Evolutionary conservation across 768 basidiomycete genomes (phyloP).

Genomic region (Amanita molliuscula): DNA sequence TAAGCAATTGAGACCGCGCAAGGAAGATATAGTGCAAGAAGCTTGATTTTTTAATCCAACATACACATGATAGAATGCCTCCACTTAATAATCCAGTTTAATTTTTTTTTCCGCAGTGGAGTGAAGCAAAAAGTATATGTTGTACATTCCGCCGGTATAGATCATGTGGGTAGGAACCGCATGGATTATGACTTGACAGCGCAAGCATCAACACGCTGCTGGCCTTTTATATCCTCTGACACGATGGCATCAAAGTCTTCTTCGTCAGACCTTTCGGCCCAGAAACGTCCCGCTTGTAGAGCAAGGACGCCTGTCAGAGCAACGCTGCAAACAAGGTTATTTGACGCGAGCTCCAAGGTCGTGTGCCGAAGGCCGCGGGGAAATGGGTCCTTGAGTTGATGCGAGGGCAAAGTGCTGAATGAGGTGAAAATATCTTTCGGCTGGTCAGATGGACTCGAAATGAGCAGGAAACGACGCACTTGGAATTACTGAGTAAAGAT

Average conservation of each 20-base stretch:
- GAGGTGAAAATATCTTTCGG: constrained; percentile 42
- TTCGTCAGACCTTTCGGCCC: constrained; percentile 68
- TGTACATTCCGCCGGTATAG: constrained; percentile 9
- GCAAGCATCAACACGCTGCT: constrained; percentile 18
- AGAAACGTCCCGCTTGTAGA: constrained; percentile 76
- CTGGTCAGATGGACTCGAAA: constrained; percentile 5
- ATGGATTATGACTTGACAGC: constrained; percentile 17
- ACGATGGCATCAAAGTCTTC: constrained; percentile 40
- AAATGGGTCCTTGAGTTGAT: constrained; percentile 44
- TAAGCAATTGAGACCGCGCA: constrained; percentile 72
- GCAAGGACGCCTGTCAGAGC: constrained; percentile 80
- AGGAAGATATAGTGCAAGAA: constrained; percentile 92
- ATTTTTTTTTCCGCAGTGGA: not conserved
- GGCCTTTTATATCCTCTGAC: constrained; percentile 15
- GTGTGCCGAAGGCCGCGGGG: constrained; percentile 50
- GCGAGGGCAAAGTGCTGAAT: constrained; percentile 49
- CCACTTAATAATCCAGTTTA: not conserved
- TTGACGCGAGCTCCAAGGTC: constrained; percentile 73
- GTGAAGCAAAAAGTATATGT: constrained; percentile 4
- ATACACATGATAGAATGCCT: not conserved
- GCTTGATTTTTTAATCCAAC: constrained; percentile 14
- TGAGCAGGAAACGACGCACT: constrained; percentile 35
- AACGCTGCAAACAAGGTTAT: constrained; percentile 79
- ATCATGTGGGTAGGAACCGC: not conserved
- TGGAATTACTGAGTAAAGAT: constrained; percentile 68